phyloP scores from a whole-genome alignment of 371 early-diverging fungal genomes.

The Aphelidium insulamus region DNA sequence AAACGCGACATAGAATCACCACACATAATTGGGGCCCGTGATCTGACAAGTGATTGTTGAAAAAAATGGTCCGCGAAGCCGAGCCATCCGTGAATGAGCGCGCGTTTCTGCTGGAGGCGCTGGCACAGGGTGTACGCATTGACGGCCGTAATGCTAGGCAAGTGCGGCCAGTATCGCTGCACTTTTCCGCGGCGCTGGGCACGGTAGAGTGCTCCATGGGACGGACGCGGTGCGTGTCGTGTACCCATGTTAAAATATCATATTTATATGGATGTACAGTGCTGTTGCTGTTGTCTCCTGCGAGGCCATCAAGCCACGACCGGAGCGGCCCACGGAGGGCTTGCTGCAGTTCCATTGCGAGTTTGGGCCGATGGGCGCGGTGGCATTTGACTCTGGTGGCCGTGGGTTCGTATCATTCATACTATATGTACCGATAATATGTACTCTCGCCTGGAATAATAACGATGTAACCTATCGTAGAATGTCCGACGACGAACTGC shows the following conservation, averaged over 20 bases:
- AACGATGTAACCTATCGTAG: too few relatives aligned
- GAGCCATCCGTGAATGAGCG: slow-evolving; percentile 36
- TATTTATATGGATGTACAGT: too few relatives aligned
- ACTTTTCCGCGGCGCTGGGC: slow-evolving; percentile 45
- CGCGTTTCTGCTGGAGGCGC: slow-evolving; percentile 36
- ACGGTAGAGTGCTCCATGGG: slow-evolving; percentile 59
- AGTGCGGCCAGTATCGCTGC: slow-evolving; percentile 38
- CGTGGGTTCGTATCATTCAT: too few relatives aligned
- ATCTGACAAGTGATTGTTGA: too few relatives aligned
- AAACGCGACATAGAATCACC: too few relatives aligned
- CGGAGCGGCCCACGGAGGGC: slow-evolving; percentile 67
- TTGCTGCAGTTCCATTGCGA: slow-evolving; percentile 54
- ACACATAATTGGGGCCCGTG: too few relatives aligned
- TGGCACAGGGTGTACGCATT: slow-evolving; percentile 33
- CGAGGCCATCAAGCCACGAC: slow-evolving; percentile 60
- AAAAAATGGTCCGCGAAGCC: slow-evolving; percentile 12
- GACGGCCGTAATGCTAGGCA: slow-evolving; percentile 64
- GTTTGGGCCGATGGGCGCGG: slow-evolving; percentile 63
- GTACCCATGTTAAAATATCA: too few relatives aligned
- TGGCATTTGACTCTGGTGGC: slow-evolving; percentile 34
- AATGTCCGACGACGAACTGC: slow-evolving; percentile 52
- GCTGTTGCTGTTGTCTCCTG: slow-evolving; percentile 63
- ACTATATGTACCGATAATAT: too few relatives aligned
- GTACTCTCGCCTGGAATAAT: too few relatives aligned
- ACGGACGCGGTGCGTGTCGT: slow-evolving; percentile 53